These are phyloP conservation scores for baker's yeast (Saccharomyces cerevisiae) DNA, from an alignment of 805 yeast species.

Conservation along the genomic window DNA sequence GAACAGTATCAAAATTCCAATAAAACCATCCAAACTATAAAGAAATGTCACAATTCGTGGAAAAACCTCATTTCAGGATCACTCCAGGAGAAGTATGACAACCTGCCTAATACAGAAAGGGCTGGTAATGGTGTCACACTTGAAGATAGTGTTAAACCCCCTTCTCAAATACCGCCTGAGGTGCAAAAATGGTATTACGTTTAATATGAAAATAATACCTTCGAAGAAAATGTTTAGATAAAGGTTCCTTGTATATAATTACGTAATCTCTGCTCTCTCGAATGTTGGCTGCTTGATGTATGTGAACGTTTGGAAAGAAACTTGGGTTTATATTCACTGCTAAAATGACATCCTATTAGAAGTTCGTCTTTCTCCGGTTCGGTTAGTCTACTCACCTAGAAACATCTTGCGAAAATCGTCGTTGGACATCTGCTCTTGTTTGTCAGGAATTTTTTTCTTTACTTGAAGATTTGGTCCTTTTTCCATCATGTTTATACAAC, in stretches of 20 bases:
- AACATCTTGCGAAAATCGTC: constrained; percentile 35
- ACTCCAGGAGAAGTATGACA: constrained; percentile 25
- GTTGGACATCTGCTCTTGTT: constrained; percentile 13
- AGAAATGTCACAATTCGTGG: constrained; percentile 68
- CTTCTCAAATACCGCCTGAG: constrained; percentile 34
- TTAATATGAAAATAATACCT: neutral
- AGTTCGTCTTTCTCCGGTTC: neutral
- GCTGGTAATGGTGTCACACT: constrained; percentile 42
- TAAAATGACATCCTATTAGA: neutral
- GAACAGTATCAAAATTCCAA: constrained; percentile 55
- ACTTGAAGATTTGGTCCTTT: neutral
- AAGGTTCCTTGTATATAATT: neutral
- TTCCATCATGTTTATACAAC: neutral
- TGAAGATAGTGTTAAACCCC: constrained; percentile 19
- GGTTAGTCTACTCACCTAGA: constrained; percentile 19
- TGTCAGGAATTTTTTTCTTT: neutral
- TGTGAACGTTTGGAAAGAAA: neutral
- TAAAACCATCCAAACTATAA: constrained; percentile 51
- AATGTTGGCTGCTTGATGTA: neutral
- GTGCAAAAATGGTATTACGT: constrained; percentile 32
- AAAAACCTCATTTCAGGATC: constrained; percentile 41
- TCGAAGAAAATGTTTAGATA: neutral
- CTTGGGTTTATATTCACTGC: neutral
- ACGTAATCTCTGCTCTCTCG: neutral
- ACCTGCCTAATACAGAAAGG: constrained; percentile 37